These are phyloP conservation scores for Astragalus membranaceus DNA, from an alignment of 306 rosid species.

Conservation along the genomic window DNA sequence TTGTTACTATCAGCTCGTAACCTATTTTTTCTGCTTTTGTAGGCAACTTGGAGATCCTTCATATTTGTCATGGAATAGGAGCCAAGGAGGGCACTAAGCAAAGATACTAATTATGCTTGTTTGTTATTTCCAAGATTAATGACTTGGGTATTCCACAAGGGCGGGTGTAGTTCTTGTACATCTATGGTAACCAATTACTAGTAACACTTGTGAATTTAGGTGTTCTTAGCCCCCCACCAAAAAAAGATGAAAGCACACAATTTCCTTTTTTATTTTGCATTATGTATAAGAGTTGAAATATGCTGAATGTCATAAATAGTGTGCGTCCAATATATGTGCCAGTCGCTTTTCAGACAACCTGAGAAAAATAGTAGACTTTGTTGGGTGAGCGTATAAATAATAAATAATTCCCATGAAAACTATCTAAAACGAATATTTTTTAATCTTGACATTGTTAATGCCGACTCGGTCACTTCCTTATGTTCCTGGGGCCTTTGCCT, in stretches of 20 bases:
- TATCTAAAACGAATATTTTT: too few relatives aligned
- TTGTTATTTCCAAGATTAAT: not conserved
- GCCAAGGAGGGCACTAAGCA: slow-evolving; percentile 60
- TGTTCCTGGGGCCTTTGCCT: too few relatives aligned
- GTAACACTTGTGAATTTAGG: slow-evolving; percentile 3
- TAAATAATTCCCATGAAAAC: too few relatives aligned
- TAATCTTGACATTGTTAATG: too few relatives aligned
- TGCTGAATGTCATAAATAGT: slow-evolving; percentile 20
- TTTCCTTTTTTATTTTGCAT: not conserved
- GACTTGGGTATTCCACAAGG: not conserved
- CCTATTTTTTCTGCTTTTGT: slow-evolving; percentile 17
- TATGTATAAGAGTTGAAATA: slow-evolving; percentile 11
- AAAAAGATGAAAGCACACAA: not conserved
- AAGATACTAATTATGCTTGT: not conserved
- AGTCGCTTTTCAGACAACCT: not conserved
- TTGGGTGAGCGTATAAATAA: not conserved
- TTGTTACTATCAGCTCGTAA: not conserved
- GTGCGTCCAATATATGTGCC: not conserved
- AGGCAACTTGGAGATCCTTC: slow-evolving; percentile 98
- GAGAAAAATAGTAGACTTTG: not conserved
- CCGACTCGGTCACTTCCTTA: too few relatives aligned
- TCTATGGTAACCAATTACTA: slow-evolving; percentile 4
- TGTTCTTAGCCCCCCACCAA: not conserved
- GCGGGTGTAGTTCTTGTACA: slow-evolving; percentile 34
- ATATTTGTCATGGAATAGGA: slow-evolving; percentile 90